Base-by-base conservation (phyloP, 805 yeast species). In the Metschnikowia santaceciliae region DNA sequence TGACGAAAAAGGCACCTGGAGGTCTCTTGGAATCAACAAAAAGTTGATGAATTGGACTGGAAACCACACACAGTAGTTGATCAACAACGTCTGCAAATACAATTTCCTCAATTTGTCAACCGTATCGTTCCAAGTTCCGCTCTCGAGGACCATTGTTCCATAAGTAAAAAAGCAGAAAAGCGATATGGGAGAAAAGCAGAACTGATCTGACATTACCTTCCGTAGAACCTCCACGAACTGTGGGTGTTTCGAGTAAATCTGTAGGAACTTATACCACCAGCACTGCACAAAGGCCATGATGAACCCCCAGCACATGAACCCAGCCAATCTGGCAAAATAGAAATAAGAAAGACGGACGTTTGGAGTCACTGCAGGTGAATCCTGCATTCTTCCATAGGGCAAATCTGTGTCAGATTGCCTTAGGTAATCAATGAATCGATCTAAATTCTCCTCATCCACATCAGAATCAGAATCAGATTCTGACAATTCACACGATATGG, bases 1-100 rank as follows among this genome's bases (percentile, higher is more conserved):
- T 7, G 94, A 86, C 49, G 95, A 84, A 65, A 94, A 92, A 0
- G 97, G 97, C 4, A 92, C 96, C 67, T 92, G 98, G 58, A 83
- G 79, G 53, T 76, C 76, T 52, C 81, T 75, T 1, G 92, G 92
- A 67, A 88, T 79, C 2, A 85, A 62, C 49, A 84, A 72, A 58
- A 88, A 88, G 60, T 88, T 88, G 55, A 87, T 71, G 55, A 88
- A 83, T 60, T 88, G 95, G 19, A 86, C 90, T 8, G 88, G 80
- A 48, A 89, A 88, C 95, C 95, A 88, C n/a, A 88, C 80, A 52
- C 84, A 71, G 63, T 81, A 84, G 61, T 86, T 87, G 52, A 81
- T 81, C 34, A 83, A 78, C 50, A 86, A 67, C 0, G 95, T 88
- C 41, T 81, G 77, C 26, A 88, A 64, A 62, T 86, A 88, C n/a